Conservation (phyloP, 2,329 filamentous ascomycete species). For the Penicillium freii region DNA sequence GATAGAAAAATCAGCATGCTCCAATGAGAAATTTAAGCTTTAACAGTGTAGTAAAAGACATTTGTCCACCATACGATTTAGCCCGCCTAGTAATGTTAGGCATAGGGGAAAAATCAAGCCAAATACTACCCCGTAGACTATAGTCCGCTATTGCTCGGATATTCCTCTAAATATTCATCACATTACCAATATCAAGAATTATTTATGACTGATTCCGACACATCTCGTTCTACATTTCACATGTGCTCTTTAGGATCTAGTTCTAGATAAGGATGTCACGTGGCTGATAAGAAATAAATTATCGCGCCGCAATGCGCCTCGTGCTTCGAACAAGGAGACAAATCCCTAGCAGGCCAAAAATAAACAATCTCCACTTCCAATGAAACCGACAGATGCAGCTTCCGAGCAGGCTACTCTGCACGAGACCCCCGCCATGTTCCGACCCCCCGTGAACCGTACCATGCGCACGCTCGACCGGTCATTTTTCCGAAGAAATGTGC, state of each 20-base stretch:
- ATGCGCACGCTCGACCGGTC: constrained; percentile 78
- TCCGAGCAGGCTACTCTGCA: constrained; percentile 19
- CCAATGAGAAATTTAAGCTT: background rate
- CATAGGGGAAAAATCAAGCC: background rate
- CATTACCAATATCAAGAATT: background rate
- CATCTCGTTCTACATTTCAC: background rate
- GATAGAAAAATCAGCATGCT: background rate
- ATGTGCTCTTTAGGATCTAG: background rate
- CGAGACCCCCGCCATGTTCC: constrained; percentile 58
- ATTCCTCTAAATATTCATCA: fast-evolving
- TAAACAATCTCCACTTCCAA: constrained; percentile 13
- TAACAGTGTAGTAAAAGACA: background rate
- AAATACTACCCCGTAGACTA: background rate
- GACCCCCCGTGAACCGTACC: constrained; percentile 75
- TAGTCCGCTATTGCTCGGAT: fast-evolving
- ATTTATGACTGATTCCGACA: background rate
- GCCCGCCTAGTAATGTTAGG: background rate
- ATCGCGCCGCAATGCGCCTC: constrained; percentile 13
- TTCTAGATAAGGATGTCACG: constrained; percentile 16
- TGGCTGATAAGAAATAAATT: constrained; percentile 26
- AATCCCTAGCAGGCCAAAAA: background rate
- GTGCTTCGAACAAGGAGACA: constrained; percentile 5
- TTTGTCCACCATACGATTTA: background rate
- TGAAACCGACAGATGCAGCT: constrained; percentile 20
- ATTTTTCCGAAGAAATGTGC: constrained; percentile 75